Conservation (phyloP, 2,329 filamentous ascomycete genomes). For the Penicillium sp. region DNA sequence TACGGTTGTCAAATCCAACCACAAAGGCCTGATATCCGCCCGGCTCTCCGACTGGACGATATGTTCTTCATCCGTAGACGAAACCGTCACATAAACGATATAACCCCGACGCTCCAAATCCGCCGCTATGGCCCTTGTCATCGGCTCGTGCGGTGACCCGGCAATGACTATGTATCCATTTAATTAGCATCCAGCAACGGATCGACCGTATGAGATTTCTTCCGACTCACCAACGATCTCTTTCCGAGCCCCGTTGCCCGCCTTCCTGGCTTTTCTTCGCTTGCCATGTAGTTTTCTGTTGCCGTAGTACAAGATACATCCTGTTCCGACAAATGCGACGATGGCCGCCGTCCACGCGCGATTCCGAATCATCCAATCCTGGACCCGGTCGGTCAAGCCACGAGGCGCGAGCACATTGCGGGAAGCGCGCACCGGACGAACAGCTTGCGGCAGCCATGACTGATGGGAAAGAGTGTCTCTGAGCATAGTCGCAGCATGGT, state of each 20-base stretch:
- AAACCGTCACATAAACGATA: conserved; percentile 86
- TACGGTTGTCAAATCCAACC: conserved; percentile 66
- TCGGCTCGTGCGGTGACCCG: conserved; percentile 76
- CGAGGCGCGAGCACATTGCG: conserved; percentile 31
- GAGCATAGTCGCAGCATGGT: conserved; percentile 65
- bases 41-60: conserved; percentile 70
- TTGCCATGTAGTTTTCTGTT: conserved; percentile 56
- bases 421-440: conserved; percentile 46
- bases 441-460: conserved; percentile 66
- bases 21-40: conserved; percentile 73
- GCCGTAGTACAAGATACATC: conserved; percentile 53
- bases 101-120: conserved; percentile 90
- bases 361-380: conserved; percentile 68
- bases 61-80: conserved; percentile 76
- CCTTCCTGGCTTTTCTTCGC: conserved; percentile 70
- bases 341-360: conserved; percentile 68
- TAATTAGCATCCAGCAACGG: conserved; percentile 1
- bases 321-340: conserved; percentile 65
- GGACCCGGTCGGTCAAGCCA: conserved; percentile 51
- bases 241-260: conserved; percentile 73
- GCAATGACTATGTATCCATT: conserved; percentile 60
- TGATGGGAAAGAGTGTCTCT: conserved; percentile 63
- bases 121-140: conserved; percentile 74
- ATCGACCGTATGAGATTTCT: conserved; percentile 8
- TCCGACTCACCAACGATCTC: conserved; percentile 63